These are phyloP conservation scores for Fusarium caatingaense DNA, from an alignment of 2,329 filamentous ascomycete species.

Conservation along the genomic window DNA sequence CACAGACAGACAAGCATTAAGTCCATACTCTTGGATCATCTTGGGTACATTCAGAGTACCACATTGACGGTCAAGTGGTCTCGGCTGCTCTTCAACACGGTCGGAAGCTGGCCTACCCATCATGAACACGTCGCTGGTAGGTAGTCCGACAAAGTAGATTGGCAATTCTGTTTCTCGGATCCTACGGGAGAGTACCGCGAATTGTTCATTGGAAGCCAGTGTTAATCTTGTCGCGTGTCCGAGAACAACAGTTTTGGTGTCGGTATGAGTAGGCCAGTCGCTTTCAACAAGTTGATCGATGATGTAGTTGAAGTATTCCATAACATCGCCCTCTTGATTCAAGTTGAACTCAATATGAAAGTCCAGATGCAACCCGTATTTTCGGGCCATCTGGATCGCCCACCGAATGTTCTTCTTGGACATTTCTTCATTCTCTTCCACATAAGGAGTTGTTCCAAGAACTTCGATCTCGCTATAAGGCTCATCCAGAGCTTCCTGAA, in stretches of 20 bases:
- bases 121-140: constrained; percentile 20
- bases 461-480: background rate
- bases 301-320: background rate
- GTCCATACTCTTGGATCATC: constrained; percentile 1
- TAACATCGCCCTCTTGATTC: rapidly evolving
- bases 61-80: constrained; percentile 9
- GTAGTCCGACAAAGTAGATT: constrained; percentile 1
- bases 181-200: background rate
- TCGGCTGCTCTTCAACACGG: rapidly evolving
- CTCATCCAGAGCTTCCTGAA: background rate
- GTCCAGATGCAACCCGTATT: background rate
- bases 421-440: background rate
- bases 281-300: background rate
- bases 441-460: constrained; percentile 2
- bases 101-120: constrained; percentile 2
- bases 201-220: background rate
- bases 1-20: background rate
- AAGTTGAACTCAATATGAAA: constrained; percentile 21
- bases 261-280: background rate
- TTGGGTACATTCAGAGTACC: constrained; percentile 16
- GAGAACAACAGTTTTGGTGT: background rate
- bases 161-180: background rate
- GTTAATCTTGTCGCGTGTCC: constrained; percentile 18
- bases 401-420: constrained; percentile 1
- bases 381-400: background rate